A percentile compares a stretch with the other conserved stretches of the same genome.
Evolutionary conservation across 2,329 filamentous ascomycete species (phyloP).

Genomic region (Pyricularia pennisetigena): DNA sequence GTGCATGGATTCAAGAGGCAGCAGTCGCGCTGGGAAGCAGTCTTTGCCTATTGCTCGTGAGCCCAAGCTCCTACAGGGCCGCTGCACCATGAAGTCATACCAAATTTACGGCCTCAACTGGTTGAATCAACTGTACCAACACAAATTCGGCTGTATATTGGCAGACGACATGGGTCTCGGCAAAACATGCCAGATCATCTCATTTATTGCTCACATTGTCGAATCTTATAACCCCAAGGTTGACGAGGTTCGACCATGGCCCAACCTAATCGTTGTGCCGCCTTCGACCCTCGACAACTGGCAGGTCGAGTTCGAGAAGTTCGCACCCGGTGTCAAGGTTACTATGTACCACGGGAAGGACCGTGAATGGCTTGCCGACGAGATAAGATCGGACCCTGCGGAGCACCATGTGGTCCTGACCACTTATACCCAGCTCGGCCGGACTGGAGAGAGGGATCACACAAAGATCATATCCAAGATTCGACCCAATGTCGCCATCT

Average conservation of each 20-base stretch:
- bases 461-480: slow-evolving; percentile 38
- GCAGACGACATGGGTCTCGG: slow-evolving; percentile 97
- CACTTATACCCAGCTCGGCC: slow-evolving; percentile 49
- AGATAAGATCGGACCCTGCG: slow-evolving; percentile 53
- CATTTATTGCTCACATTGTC: slow-evolving; percentile 76
- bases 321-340: slow-evolving; percentile 69
- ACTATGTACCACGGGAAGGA: slow-evolving; percentile 61
- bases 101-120: slow-evolving; percentile 93
- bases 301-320: slow-evolving; percentile 80
- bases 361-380: slow-evolving; percentile 56
- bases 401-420: slow-evolving; percentile 54
- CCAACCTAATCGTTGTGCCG: slow-evolving; percentile 81
- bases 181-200: slow-evolving; percentile 95
- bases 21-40: slow-evolving; percentile 12
- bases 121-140: slow-evolving; percentile 74
- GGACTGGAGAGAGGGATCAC: slow-evolving; percentile 28
- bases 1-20: slow-evolving; percentile 38
- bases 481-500: slow-evolving; percentile 53
- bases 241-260: slow-evolving; percentile 39
- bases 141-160: slow-evolving; percentile 76
- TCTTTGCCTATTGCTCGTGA: slow-evolving; percentile 47
- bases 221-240: slow-evolving; percentile 39
- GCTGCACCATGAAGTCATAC: slow-evolving; percentile 79
- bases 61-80: slow-evolving; percentile 66
- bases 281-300: slow-evolving; percentile 94